These are phyloP conservation scores for Xylaria sp. DNA, from an alignment of 2,329 filamentous ascomycete genomes.

Conservation along the genomic window DNA sequence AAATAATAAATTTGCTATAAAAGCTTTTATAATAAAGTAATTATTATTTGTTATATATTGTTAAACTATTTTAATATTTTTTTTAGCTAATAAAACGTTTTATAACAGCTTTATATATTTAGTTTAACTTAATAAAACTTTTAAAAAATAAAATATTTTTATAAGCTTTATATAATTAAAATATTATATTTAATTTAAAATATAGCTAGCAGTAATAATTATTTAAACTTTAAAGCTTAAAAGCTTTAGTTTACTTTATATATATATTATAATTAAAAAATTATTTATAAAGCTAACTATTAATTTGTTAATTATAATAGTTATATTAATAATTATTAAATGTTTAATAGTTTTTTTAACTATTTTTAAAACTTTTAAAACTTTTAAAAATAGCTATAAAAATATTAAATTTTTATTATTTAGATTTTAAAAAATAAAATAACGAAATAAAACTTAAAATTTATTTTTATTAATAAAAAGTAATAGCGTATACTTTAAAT, in stretches of 20 bases:
- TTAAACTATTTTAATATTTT: not conserved
- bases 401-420: no score
- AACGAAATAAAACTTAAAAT: no score
- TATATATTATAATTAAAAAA: not conserved
- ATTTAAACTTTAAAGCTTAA: not conserved
- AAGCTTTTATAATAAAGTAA: not conserved
- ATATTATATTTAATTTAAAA: not conserved
- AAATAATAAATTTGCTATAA: not conserved
- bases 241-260: not conserved
- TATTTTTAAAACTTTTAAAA: not conserved
- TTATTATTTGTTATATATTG: not conserved
- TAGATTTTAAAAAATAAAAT: no score
- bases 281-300: not conserved
- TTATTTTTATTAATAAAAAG: not conserved
- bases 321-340: not conserved
- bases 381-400: not conserved
- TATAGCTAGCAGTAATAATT: not conserved
- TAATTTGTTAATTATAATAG: not conserved
- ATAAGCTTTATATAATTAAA: not conserved
- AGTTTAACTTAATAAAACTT: not conserved
- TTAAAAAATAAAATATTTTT: not conserved
- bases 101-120: not conserved
- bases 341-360: not conserved
- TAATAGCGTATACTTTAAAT: no score
- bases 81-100: not conserved